Evolutionary conservation across 129 eudicot genomes (phyloP), one percentile per base, ranked within the genome.

Genomic region (Helichrysum umbraculigerum): DNA sequence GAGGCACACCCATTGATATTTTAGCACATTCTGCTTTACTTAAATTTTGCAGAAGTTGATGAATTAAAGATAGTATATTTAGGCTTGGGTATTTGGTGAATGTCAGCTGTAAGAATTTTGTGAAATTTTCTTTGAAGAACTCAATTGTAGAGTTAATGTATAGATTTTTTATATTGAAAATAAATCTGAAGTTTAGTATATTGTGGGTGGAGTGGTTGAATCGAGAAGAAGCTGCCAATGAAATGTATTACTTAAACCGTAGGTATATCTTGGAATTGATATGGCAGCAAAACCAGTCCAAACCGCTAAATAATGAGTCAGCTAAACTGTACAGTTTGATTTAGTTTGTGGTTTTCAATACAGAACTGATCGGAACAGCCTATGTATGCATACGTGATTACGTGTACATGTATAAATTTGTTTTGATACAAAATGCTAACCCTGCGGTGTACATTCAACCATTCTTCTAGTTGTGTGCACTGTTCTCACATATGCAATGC

Each of bases 111-210:
- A 73, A 73, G 70, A 66, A 67, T 80, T 66, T 66, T 80, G 79
- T 74, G 68, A 28, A 21, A 66, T 77, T 25, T 78, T 9, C 19
- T 35, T 78, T 62, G 25, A 78, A 62, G 32, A 34, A 62, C 56
- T 70, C 61, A 28, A 70, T n/a, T 52, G 66, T 78, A 65, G 74
- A 79, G 69, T 67, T 54, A 41, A 56, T 80, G 84, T 80, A 80
- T 74, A 67, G 84, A 59, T 42, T 68, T 74, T 80, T 22, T 2
- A 60, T 41, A 34, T 74, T 25, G 15, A 67, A 19, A 41, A 51
- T 32, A 61, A 52, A 20, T 69, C 12, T 78, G 28, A 71, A 72
- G 72, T 42, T 73, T 72, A 33, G 44, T 52, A 30, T 11, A 17
- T 56, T 6, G 56, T 71, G 72, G 28, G 28, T 25, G 28, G n/a